Percentiles rank a stretch among this genome's conserved stretches.
These are phyloP conservation scores for Sclerotinia sclerotiorum DNA, from an alignment of 2,329 filamentous ascomycete genomes.

Conservation along the genomic window DNA sequence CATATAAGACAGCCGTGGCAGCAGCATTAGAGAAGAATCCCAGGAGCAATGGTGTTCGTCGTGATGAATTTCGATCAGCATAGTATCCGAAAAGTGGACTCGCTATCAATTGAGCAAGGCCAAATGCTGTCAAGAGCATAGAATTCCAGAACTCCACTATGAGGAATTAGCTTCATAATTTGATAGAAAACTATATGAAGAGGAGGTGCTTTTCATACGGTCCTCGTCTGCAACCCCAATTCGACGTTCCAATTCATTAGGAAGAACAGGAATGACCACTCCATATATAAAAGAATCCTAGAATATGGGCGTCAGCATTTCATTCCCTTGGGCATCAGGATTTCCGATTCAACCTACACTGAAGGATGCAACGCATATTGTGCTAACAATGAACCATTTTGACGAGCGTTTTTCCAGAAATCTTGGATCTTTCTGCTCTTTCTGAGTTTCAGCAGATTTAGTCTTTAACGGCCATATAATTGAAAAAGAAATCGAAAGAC, in stretches of 20 bases:
- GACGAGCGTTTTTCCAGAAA: constrained; percentile 29
- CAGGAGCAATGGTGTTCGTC: constrained; percentile 60
- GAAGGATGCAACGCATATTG: constrained; percentile 25
- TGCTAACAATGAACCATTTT: constrained; percentile 24
- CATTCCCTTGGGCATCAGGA: not conserved
- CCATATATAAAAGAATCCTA: constrained; percentile 60
- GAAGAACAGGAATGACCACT: constrained; percentile 63
- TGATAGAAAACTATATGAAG: not conserved
- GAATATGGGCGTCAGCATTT: constrained; percentile 13
- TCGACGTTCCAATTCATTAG: constrained; percentile 60
- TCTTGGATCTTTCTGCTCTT: not conserved
- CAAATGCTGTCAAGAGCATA: constrained; percentile 68
- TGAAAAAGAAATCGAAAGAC: not conserved
- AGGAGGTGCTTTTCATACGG: constrained; percentile 19
- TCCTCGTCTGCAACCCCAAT: constrained; percentile 49
- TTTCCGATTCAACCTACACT: not conserved
- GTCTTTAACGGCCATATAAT: not conserved
- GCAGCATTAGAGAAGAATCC: constrained; percentile 48
- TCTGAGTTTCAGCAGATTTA: not conserved
- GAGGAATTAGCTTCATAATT: constrained; percentile 29
- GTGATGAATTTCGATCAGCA: constrained; percentile 60
- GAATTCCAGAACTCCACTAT: constrained; percentile 67
- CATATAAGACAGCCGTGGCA: constrained; percentile 61
- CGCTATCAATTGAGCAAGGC: constrained; percentile 61
- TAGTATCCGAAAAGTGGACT: constrained; percentile 37